Base-by-base conservation (phyloP, 805 yeast species). In the Grigorovia humatica region DNA sequence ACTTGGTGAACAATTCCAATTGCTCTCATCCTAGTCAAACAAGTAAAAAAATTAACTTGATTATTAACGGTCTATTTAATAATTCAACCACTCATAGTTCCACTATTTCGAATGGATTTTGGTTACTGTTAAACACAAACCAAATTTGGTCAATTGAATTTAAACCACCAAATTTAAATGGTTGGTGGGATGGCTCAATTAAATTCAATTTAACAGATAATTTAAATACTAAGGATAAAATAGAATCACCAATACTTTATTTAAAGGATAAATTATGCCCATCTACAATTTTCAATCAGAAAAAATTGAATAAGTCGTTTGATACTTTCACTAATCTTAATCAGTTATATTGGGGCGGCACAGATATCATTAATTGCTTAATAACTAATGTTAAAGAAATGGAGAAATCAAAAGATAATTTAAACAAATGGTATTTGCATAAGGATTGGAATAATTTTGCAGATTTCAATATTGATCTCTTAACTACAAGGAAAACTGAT, bases 161-260 rank as follows among this genome's bases (percentile, higher is more conserved):
- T 12, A 75, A 97, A 50, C 83, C 83, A 2, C 97, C 96, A 6
- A 81, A 89, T 2, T 62, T 69, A 12, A 71, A 80, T 15, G 95
- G 90, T 1, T 82, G 89, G 81, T 91, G 97, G 96, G 80, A 78
- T 69, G 99, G 99, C 0, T 86, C 96, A 0, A 70, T 91, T 15
- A 72, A 88, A 1, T 67, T 93, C 30, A 83, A 88, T 66, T 79
- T 78, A 56, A 55, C 58, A 18, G 56, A 56, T 17, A 70, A 51
- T 66, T 79, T 78, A 56, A 54, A 58, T 18, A 55, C 56, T 17
- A 70, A 50, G 20, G 64, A 68, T 35, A 79, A 70, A 44, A 84
- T 80, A 51, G 79, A 81, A 45, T 68, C 88, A 17, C 98, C 98
- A 0, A 83, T 89, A 4, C 61, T 93, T 43, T 93, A 90, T 66